Conservation (phyloP, 805 yeast species). For the Lipomyces yamanashiensis region DNA sequence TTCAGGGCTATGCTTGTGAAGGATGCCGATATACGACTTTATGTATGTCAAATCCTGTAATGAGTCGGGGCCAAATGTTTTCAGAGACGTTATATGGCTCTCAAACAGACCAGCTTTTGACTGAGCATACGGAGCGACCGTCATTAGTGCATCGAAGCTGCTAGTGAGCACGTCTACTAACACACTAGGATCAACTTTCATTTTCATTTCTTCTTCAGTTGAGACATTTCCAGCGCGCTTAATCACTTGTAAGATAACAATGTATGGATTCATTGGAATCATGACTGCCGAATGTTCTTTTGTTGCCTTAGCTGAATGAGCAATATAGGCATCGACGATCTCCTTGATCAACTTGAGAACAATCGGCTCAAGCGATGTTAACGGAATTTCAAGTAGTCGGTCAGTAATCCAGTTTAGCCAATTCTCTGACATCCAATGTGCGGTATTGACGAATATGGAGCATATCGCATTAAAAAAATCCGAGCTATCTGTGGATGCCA, state of each 20-base stretch:
- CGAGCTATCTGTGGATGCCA: constrained; percentile 14
- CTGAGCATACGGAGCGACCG: constrained; percentile 1
- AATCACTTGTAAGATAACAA: constrained; percentile 20
- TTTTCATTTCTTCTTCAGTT: constrained; percentile 11
- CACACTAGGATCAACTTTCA: constrained; percentile 11
- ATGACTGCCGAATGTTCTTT: constrained; percentile 2
- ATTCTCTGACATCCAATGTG: constrained; percentile 17
- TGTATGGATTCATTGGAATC: constrained; percentile 17
- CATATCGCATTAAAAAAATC: constrained; percentile 15
- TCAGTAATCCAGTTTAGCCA: constrained; percentile 25
- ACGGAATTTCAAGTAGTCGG: constrained; percentile 10
- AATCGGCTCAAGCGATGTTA: constrained; percentile 15
- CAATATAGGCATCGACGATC: constrained; percentile 9
- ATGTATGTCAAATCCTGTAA: constrained; percentile 19
- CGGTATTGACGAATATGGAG: constrained; percentile 7
- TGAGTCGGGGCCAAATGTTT: constrained; percentile 20
- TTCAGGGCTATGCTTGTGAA: neutral
- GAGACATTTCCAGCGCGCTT: constrained; percentile 20
- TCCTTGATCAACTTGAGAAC: constrained; percentile 22
- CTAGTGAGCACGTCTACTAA: constrained; percentile 1
- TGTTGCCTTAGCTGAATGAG: constrained; percentile 1
- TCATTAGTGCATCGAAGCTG: constrained; percentile 12
- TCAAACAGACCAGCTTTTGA: constrained; percentile 10
- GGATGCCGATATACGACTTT: constrained; percentile 5
- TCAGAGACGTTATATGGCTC: constrained; percentile 14